These are phyloP conservation scores for Chenopodium album DNA, from an alignment of 148 eudicot genomes.

Conservation along the genomic window DNA sequence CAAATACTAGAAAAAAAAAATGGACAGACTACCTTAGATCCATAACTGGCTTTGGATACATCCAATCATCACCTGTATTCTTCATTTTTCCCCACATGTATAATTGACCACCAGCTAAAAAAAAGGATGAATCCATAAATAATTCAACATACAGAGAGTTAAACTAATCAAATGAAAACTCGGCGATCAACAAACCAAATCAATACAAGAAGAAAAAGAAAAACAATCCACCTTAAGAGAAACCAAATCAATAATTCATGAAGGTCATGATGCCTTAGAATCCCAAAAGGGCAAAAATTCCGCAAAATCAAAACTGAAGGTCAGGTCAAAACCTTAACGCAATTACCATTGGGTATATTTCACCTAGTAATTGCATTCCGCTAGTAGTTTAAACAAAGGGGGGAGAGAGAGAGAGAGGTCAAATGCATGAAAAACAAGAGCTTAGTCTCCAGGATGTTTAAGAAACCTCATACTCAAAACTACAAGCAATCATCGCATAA, in stretches of 20 bases:
- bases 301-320: neutral
- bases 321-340: neutral
- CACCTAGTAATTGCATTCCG: neutral
- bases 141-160: neutral
- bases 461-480: neutral
- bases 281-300: neutral
- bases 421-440: neutral
- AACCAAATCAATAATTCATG: neutral
- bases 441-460: neutral
- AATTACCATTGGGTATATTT: neutral
- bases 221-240: neutral
- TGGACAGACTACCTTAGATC: constrained; percentile 69
- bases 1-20: neutral
- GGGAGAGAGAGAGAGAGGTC: neutral
- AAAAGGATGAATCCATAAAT: neutral
- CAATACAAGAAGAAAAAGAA: neutral
- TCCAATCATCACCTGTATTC: constrained; percentile 91
- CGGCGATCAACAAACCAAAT: neutral
- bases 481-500: neutral
- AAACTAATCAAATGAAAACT: neutral
- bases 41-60: constrained; percentile 98
- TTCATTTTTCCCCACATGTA: constrained; percentile 99
- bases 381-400: neutral
- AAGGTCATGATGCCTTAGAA: neutral
- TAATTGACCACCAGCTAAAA: constrained; percentile 91